Base-by-base conservation (phyloP, 2,329 filamentous ascomycete species). In the Macrophomina tecta region DNA sequence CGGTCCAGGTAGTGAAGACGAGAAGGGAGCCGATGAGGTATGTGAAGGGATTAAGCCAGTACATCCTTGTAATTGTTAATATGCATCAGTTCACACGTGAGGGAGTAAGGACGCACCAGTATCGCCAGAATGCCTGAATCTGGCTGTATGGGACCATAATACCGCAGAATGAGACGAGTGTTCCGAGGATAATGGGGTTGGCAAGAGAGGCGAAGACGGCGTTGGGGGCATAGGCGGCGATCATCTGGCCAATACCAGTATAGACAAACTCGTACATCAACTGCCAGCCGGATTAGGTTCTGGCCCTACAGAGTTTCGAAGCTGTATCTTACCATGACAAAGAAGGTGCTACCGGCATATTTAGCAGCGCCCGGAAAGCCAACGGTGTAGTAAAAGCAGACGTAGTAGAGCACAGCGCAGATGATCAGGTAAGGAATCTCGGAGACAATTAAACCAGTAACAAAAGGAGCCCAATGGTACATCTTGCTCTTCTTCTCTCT, bases 201-300 rank as follows among this genome's bases (percentile, higher is more conserved):
- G 79, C 78, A 1, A 82, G 80, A 1, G 81, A 79, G 5, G 84
- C 83, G 69, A 83, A 80, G 6, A 78, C 73, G 4, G 78, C 79
- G 56, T 81, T 81, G 38, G 80, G 80, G 1, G 79, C 76, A 66
- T 80, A 81, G 0, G 80, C 79, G 0, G 79, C 79, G 58, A 86
- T 80, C 71, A 87, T 36, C 70, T 90, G 87, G 0, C 87, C 88
- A 52, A 90, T 71, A 4, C 73, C 73, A 4, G 73, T 74, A 66
- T 74, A 89, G 28, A 88, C 75, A 69, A 88, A 86, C 74, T 89
- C 86, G 73, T 87, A 89, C 71, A 84, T 80, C 18, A 88, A 30
- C 48, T 51, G 12, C 14, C 23, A 23, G 2, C 23, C 23, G 23
- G 23, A 23, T 23, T 23, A 23, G 23, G 23, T 23, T 23, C 23